phyloP scores from a whole-genome alignment of 2,329 filamentous ascomycete species.

The Hymenoscyphus occultus region DNA sequence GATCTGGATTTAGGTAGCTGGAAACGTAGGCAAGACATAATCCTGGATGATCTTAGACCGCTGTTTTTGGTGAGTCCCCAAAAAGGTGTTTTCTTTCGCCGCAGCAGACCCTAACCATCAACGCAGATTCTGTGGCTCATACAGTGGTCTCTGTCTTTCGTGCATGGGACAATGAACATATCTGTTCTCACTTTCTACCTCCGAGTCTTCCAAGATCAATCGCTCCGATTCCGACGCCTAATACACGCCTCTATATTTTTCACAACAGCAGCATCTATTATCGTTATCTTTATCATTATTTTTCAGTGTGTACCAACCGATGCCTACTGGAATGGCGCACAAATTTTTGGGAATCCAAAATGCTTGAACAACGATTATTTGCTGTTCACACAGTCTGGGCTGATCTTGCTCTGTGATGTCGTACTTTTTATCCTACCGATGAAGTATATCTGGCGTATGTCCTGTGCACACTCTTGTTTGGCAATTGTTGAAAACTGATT shows the following conservation, averaged over 20 bases:
- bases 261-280: neutral
- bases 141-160: slow-evolving; percentile 6
- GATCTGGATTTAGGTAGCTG: slow-evolving; percentile 11
- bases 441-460: slow-evolving; percentile 14
- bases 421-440: slow-evolving; percentile 7
- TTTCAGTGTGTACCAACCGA: slow-evolving; percentile 9
- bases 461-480: neutral
- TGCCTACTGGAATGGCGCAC: neutral
- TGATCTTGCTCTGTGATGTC: slow-evolving; percentile 7
- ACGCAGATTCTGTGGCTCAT: slow-evolving; percentile 12
- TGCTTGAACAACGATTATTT: slow-evolving; percentile 1
- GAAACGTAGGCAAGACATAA: slow-evolving; percentile 8
- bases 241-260: slow-evolving; percentile 8
- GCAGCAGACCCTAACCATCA: neutral
- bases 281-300: slow-evolving; percentile 4
- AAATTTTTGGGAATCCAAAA: neutral
- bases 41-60: neutral
- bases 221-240: slow-evolving; percentile 7
- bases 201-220: slow-evolving; percentile 13
- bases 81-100: neutral
- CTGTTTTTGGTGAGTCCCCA: slow-evolving; percentile 2
- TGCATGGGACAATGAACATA: slow-evolving; percentile 8
- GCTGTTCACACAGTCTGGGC: slow-evolving; percentile 3
- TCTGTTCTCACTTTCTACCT: slow-evolving; percentile 14
- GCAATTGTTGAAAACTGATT: neutral